Evolutionary conservation across 257 asterid species (phyloP).

Genomic region (Hygrophila difformis): DNA sequence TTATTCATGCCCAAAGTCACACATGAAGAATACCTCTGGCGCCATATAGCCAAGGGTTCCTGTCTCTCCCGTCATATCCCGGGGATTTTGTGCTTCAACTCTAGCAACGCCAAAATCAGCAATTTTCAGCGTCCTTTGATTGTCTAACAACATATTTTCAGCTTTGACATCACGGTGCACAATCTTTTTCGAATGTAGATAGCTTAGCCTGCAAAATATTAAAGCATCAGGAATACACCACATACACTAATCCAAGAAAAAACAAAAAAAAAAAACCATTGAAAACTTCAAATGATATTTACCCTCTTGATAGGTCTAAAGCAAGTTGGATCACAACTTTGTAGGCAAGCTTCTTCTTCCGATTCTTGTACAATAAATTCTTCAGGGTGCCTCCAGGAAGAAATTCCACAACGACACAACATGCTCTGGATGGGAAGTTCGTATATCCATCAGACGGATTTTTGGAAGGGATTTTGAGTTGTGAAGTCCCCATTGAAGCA

Average conservation of each 20-base stretch:
- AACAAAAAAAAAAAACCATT: neutral
- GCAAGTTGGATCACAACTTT: conserved; percentile 80
- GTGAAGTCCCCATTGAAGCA: conserved; percentile 96
- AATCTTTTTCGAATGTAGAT: conserved; percentile 78
- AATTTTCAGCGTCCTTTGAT: conserved; percentile 50
- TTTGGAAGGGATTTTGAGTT: conserved; percentile 79
- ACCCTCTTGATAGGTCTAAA: conserved; percentile 88
- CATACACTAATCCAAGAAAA: too few relatives aligned
- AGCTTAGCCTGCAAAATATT: conserved; percentile 72
- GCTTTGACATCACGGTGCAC: conserved; percentile 97
- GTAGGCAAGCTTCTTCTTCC: conserved; percentile 80
- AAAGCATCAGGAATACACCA: too few relatives aligned
- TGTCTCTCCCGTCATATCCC: conserved; percentile 97
- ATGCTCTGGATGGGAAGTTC: conserved; percentile 75
- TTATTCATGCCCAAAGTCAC: too few relatives aligned
- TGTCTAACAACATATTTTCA: conserved; percentile 80
- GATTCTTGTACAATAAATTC: conserved; percentile 55
- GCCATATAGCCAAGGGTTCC: conserved; percentile 99
- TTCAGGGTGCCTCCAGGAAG: conserved; percentile 79
- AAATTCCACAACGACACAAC: conserved; percentile 87
- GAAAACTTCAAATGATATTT: conserved; percentile 3
- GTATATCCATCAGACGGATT: conserved; percentile 69
- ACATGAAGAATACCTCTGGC: conserved; percentile 58
- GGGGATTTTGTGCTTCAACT: conserved; percentile 90
- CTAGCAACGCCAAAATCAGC: conserved; percentile 99